Evolutionary conservation across 2,329 filamentous ascomycete species (phyloP).

Genomic region (Penicillium sclerotiorum): DNA sequence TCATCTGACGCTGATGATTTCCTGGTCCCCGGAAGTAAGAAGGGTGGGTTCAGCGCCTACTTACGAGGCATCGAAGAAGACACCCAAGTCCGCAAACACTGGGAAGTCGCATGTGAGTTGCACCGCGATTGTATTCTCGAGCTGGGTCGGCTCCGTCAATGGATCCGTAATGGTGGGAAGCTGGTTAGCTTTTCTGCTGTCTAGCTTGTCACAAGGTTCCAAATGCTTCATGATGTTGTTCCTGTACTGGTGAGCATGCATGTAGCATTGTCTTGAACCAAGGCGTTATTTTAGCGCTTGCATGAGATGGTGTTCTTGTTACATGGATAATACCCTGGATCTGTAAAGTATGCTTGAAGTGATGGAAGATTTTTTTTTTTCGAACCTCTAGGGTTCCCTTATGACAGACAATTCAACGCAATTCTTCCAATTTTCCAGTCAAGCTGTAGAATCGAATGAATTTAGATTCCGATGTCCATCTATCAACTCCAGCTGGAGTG

Average conservation of each 20-base stretch:
- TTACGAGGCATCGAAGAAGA: conserved; percentile 51
- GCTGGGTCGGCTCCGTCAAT: conserved; percentile 43
- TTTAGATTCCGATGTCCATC: no score
- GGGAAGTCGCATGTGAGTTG: conserved; percentile 51
- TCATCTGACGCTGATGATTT: conserved; percentile 31
- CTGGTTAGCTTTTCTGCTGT: conserved; percentile 19
- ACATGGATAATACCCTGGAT: conserved; percentile 10
- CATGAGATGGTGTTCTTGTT: conserved; percentile 6
- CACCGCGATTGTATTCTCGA: conserved; percentile 48
- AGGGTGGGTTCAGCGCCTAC: conserved; percentile 49
- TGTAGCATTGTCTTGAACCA: no score
- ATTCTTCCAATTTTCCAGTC: no score
- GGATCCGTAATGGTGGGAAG: conserved; percentile 39
- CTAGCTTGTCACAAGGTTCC: neutral
- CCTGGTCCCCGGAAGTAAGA: conserved; percentile 32
- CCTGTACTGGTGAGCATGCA: no score
- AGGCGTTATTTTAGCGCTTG: neutral
- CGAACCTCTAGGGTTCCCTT: no score
- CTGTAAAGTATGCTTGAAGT: conserved; percentile 6
- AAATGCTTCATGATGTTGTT: neutral
- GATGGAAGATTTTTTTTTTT: no score
- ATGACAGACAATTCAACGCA: no score
- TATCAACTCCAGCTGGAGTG: neutral
- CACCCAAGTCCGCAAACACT: conserved; percentile 48
- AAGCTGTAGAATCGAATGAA: no score